Conservation (phyloP, 306 rosid genomes). For the Dryas octopetala region DNA sequence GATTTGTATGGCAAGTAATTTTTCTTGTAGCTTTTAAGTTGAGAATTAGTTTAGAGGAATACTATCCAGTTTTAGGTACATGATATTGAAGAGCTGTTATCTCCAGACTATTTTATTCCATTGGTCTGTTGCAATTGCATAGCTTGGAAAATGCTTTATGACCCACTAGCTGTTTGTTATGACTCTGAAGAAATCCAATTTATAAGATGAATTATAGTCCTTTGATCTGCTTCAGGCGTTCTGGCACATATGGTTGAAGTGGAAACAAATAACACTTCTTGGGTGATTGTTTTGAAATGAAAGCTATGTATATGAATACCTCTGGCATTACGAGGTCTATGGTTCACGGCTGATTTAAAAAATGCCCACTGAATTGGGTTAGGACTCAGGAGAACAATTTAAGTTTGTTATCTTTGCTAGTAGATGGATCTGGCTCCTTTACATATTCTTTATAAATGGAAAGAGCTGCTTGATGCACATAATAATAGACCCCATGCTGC, state of each 20-base stretch:
- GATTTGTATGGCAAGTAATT: neutral
- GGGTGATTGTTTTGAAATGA: neutral
- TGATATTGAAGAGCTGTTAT: neutral
- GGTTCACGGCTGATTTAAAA: slow-evolving; percentile 2
- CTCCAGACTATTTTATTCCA: neutral
- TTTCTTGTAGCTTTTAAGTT: neutral
- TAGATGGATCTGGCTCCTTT: neutral
- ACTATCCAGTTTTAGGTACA: neutral
- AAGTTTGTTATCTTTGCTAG: neutral
- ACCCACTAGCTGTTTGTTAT: neutral
- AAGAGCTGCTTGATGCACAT: neutral
- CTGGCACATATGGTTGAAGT: neutral
- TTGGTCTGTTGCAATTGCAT: neutral
- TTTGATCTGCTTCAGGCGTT: neutral
- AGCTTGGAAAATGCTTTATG: neutral
- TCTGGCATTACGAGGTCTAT: neutral
- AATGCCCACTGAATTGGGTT: neutral
- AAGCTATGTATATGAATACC: neutral
- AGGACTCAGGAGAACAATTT: neutral
- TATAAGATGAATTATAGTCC: neutral
- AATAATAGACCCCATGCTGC: neutral
- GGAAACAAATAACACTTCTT: neutral
- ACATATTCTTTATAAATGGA: neutral
- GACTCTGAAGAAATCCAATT: neutral
- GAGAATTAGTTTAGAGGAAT: neutral